Base-by-base conservation (phyloP, 1,284 basidiomycete species). In the Cutaneotrichosporon cyanovorans region DNA sequence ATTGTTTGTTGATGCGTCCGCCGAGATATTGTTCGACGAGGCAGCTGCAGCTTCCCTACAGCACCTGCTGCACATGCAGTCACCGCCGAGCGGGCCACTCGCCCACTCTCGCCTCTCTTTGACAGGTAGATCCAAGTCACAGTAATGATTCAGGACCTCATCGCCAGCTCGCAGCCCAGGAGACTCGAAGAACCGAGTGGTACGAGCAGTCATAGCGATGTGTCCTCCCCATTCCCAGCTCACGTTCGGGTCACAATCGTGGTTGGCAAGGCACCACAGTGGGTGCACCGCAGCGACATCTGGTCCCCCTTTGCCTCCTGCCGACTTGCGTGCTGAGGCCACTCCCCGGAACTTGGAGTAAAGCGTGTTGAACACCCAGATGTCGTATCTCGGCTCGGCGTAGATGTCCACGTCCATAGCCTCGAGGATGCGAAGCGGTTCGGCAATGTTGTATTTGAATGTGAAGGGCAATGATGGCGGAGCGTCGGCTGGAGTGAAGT, bases 171-270 rank as follows among this genome's bases (percentile, higher is more conserved):
- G 10, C 3, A 52, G 21, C 1, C 50, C 50, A 7, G 46, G 39
- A 12, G 7, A 6, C 12, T 19, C 19, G 31, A 15, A 22, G 23
- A 48, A 30, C 5, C 46, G 46, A 16, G 18, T 33, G 22, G 36
- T 18, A 12, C 46, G 35, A 14, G 50, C 42, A 2, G 23, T 48
- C 21, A 48, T 30, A 18, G 28, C 33, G 20, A 52, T 52, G 16
- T 31, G 31, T 2, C 50, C 50, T 2, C 40, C 50, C 50, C 50
- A 52, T 36, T 52, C 46, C 50, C 50, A 52, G 10, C 31, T 40
- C 15, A 52, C 46, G 30, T 52, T 52, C 20, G 50, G 50, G 43
- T 52, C 50, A 33, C 50, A 52, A 40, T 48, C 42, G 43, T 52
- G 50, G 40, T 52, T 52, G 23, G 43, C 46, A 12, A 52, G 50